These are phyloP conservation scores for Hyphodiscus hymeniophilus DNA, from an alignment of 495 filamentous ascomycete genomes.

Conservation along the genomic window DNA sequence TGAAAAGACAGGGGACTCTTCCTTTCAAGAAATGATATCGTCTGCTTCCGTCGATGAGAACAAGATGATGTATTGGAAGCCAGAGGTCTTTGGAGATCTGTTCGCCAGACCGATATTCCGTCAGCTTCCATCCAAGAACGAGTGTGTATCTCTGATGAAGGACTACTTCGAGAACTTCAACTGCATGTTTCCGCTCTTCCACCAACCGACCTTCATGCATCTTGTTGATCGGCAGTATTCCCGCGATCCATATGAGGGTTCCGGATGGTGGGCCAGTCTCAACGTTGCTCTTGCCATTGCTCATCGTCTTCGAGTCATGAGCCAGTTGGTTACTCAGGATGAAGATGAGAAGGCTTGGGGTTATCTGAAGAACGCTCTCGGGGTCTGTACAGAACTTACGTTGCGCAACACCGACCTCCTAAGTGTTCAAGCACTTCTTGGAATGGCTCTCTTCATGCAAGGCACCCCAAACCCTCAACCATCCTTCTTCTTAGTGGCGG, in stretches of 20 bases:
- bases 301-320: constrained; percentile 90
- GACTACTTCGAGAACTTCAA: constrained; percentile 99
- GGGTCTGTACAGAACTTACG: constrained; percentile 81
- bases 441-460: constrained; percentile 94
- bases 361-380: constrained; percentile 94
- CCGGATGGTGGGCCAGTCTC: constrained; percentile 96
- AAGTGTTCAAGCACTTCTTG: constrained; percentile 92
- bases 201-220: constrained; percentile 97
- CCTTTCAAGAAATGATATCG: constrained; percentile 94
- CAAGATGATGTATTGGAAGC: constrained; percentile 94
- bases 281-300: constrained; percentile 91
- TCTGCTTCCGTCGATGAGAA: constrained; percentile 73
- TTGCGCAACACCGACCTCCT: constrained; percentile 94
- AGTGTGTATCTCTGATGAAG: constrained; percentile 73
- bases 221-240: constrained; percentile 91
- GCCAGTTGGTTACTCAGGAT: constrained; percentile 78
- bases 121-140: constrained; percentile 70
- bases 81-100: constrained; percentile 89
- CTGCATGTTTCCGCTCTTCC: constrained; percentile 94
- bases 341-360: constrained; percentile 91
- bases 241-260: constrained; percentile 84
- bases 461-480: constrained; percentile 96
- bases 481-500: constrained; percentile 85
- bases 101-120: constrained; percentile 81
- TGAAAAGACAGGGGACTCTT: constrained; percentile 88